Conservation (phyloP, 306 rosid species). For the Lablab purpureus region DNA sequence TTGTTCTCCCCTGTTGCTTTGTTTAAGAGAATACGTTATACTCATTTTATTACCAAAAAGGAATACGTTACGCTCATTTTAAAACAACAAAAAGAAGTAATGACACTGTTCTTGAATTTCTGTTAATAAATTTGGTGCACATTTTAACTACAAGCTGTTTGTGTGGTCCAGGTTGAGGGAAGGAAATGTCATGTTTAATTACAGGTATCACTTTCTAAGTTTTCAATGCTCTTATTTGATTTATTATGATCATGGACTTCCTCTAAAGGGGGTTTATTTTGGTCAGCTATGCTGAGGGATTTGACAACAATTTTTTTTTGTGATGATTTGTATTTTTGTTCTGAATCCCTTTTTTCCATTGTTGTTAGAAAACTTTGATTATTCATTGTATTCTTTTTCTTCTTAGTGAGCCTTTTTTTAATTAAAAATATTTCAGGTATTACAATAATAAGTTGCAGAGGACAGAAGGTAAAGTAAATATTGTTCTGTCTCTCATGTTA, state of each 20-base stretch:
- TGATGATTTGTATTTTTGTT: neutral
- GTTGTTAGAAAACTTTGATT: constrained; percentile 2
- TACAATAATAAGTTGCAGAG: constrained; percentile 81
- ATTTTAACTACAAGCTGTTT: constrained; percentile 36
- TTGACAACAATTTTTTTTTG: neutral
- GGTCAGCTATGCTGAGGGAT: neutral
- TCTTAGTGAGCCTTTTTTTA: neutral
- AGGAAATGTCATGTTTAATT: constrained; percentile 85
- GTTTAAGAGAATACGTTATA: neutral
- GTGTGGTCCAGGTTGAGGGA: constrained; percentile 80
- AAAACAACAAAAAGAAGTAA: neutral
- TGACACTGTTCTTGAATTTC: constrained; percentile 31
- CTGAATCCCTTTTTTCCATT: constrained; percentile 2
- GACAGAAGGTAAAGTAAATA: constrained; percentile 72
- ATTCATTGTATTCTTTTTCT: constrained; percentile 20
- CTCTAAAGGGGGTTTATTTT: neutral
- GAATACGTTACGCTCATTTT: neutral
- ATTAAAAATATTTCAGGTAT: constrained; percentile 65
- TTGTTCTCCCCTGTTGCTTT: neutral
- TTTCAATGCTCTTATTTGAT: neutral
- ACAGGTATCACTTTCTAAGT: constrained; percentile 66
- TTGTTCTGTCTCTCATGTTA: constrained; percentile 19
- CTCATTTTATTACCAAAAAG: neutral
- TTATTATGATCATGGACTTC: neutral
- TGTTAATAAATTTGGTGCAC: constrained; percentile 23